A percentile compares a stretch with the other conserved stretches of the same genome.
These are phyloP conservation scores for Mycena indigotica DNA, from an alignment of 768 basidiomycete species.

Conservation along the genomic window DNA sequence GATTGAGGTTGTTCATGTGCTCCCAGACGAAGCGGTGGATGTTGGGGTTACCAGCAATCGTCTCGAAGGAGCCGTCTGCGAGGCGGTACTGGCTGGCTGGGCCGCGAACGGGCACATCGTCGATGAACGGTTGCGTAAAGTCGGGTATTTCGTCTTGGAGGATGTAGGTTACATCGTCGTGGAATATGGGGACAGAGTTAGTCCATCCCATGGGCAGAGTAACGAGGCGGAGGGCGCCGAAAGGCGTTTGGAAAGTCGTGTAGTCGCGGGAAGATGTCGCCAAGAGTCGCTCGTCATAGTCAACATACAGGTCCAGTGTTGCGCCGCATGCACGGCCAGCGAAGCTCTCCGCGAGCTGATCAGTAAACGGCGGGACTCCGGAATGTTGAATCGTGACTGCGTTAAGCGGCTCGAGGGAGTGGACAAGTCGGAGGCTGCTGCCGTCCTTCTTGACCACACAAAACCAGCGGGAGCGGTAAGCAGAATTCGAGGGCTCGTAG, in stretches of 20 bases:
- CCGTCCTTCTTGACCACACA: slow-evolving; percentile 4
- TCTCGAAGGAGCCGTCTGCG: slow-evolving; percentile 23
- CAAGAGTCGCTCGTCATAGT: slow-evolving; percentile 30
- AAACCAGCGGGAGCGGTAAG: slow-evolving; percentile 1
- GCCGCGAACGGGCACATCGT: slow-evolving; percentile 32
- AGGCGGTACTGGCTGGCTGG: slow-evolving; percentile 23
- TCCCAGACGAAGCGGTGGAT: slow-evolving; percentile 20
- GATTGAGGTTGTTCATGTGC: slow-evolving; percentile 25
- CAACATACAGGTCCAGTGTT: slow-evolving; percentile 26
- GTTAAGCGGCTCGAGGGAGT: slow-evolving; percentile 32
- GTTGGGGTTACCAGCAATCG: slow-evolving; percentile 28
- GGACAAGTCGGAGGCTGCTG: slow-evolving; percentile 24
- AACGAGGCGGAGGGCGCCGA: slow-evolving; percentile 22
- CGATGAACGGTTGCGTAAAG: slow-evolving; percentile 23
- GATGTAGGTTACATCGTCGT: slow-evolving; percentile 30
- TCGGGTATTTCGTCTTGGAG: slow-evolving; percentile 31
- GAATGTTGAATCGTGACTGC: slow-evolving; percentile 25
- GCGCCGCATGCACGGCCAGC: slow-evolving; percentile 20
- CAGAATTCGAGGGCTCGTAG: not conserved
- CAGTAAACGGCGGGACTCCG: slow-evolving; percentile 19
- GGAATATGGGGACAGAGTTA: slow-evolving; percentile 21
- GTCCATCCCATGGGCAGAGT: slow-evolving; percentile 36
- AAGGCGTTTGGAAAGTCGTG: slow-evolving; percentile 34
- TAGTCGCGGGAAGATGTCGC: slow-evolving; percentile 28
- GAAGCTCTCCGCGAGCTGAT: slow-evolving; percentile 15